Base-by-base conservation (phyloP, 2,329 filamentous ascomycete genomes). In the Scopulariopsis brevicaulis region DNA sequence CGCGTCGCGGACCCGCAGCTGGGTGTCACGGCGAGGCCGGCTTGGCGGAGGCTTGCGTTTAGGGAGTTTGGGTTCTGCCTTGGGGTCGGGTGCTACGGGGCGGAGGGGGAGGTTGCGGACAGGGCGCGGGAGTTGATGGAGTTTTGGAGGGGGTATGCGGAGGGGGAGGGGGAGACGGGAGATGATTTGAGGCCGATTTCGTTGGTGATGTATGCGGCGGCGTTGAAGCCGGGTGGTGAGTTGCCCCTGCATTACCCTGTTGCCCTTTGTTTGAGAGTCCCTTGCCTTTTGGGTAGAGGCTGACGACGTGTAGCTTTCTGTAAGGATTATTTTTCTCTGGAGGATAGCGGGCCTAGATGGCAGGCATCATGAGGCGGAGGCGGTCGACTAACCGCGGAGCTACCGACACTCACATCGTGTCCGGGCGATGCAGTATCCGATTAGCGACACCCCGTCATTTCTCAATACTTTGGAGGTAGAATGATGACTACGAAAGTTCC, bases 141-240 rank as follows among this genome's bases (percentile, higher is more conserved):
- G 12, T 70, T 71, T 37, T 73, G 71, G 72, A 65, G 69, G 24
- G 62, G 63, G 18, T 62, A 68, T 22, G 65, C 72, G 1, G 68
- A 73, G 10, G 18, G 22, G 15, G 65, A 64, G n/a, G 61, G 64
- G 20, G 61, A 60, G 20, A 24, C 6, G 1, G 64, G 67, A 2
- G 67, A 68, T 24, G 77, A 79, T 53, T 63, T 83, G 61, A 68
- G 71, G 52, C 79, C 80, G 0, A 83, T 83, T 48, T 81, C 78
- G 4, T 66, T 73, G 24, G 78, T 78, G 46, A 83, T 83, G 80
- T 82, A 80, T 68, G 77, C 80, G 15, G 71, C 79, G 4, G 79
- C 79, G 37, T 62, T 83, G 62, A 73, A 80, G 55, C 77, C 79
- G 4, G 80, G 80, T 62, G 77, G 79, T 82, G 63, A 75, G 77